Conservation (phyloP, 164 flowering plant genomes). For the Echeveria elegans region DNA sequence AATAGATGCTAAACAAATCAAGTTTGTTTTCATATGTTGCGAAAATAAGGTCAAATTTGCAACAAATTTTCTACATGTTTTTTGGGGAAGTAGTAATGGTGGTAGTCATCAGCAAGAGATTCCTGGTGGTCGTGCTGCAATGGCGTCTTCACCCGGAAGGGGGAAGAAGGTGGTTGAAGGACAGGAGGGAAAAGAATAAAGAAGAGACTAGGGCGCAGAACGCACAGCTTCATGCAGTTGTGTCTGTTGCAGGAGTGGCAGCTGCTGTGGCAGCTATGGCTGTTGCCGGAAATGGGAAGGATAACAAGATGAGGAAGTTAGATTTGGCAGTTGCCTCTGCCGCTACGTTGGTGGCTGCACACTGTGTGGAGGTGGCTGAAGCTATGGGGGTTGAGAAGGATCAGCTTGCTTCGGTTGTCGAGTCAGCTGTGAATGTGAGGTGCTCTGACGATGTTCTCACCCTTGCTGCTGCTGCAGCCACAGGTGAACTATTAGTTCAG, state of each 20-base stretch:
- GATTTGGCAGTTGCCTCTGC: conserved; percentile 66
- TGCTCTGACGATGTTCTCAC: conserved; percentile 59
- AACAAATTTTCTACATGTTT: no score
- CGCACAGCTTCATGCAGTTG: conserved; percentile 60
- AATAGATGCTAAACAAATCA: no score
- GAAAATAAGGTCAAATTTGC: no score
- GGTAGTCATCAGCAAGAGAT: no score
- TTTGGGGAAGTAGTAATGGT: no score
- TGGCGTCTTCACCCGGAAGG: conserved; percentile 1
- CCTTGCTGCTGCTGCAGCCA: conserved; percentile 71
- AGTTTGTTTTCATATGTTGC: no score
- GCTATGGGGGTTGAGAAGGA: conserved; percentile 59
- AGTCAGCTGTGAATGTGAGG: conserved; percentile 72
- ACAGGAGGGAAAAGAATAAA: conserved; percentile 55
- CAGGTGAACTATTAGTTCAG: conserved; percentile 29
- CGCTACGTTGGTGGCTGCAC: conserved; percentile 65
- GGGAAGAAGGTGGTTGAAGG: conserved; percentile 69
- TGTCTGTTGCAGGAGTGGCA: conserved; percentile 63
- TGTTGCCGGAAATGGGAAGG: conserved; percentile 32
- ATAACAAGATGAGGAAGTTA: conserved; percentile 37
- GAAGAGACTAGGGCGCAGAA: conserved; percentile 54
- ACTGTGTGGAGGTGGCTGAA: conserved; percentile 71
- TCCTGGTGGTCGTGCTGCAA: no score
- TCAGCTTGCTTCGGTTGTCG: conserved; percentile 45
- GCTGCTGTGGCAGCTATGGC: conserved; percentile 59